Conservation (phyloP, 768 basidiomycete species). For the Russula sp. region DNA sequence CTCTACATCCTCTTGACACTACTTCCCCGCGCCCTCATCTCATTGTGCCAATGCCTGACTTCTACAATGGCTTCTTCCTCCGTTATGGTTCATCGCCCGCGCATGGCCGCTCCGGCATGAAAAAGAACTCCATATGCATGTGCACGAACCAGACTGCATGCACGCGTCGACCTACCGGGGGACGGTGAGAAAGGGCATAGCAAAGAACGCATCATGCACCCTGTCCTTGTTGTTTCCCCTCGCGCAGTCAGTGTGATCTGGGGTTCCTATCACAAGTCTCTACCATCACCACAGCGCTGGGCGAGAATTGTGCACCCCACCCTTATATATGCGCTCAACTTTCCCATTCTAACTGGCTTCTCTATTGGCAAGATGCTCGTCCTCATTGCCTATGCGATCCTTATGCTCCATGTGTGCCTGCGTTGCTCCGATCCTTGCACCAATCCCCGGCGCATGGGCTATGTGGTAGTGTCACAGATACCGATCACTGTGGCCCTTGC, state of each 20-base stretch:
- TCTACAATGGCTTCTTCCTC: slow-evolving; percentile 16
- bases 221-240: neutral
- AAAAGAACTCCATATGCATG: neutral
- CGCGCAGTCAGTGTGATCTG: neutral
- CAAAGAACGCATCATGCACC: neutral
- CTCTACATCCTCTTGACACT: slow-evolving; percentile 16
- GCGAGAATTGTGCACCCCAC: slow-evolving; percentile 29
- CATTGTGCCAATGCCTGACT: slow-evolving; percentile 14
- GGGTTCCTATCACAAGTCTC: neutral
- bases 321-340: slow-evolving; percentile 28
- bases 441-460: slow-evolving; percentile 30
- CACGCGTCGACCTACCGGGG: neutral
- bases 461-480: slow-evolving; percentile 38
- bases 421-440: slow-evolving; percentile 30
- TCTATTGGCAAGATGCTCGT: slow-evolving; percentile 34
- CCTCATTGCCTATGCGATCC: slow-evolving; percentile 30
- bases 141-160: neutral
- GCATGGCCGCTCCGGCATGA: slow-evolving; percentile 10
- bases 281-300: slow-evolving; percentile 26
- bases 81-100: slow-evolving; percentile 8
- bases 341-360: slow-evolving; percentile 31
- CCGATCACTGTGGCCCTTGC: slow-evolving; percentile 39
- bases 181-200: neutral
- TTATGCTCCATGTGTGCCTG: slow-evolving; percentile 34
- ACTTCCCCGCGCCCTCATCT: slow-evolving; percentile 17